Conservation (phyloP, 163 green algal species). For the Volvox carteri region DNA sequence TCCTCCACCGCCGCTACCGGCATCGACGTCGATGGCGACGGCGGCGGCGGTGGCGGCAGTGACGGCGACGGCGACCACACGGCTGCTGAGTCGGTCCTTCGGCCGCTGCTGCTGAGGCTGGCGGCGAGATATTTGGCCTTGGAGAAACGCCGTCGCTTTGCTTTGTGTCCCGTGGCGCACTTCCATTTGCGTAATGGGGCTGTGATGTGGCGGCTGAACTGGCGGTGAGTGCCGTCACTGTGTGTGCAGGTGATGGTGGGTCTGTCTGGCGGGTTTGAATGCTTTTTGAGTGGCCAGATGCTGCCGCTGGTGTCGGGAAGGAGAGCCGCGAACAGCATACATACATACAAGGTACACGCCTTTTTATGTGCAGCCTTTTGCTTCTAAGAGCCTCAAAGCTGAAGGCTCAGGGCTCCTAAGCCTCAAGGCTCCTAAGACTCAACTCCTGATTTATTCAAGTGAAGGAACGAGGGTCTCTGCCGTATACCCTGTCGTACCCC, state of each 20-base stretch:
- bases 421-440: too few species aligned
- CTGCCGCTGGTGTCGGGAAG: too few species aligned
- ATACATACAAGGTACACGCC: too few species aligned
- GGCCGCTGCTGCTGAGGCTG: conserved; percentile 70
- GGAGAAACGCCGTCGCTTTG: conserved; percentile 63
- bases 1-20: background rate
- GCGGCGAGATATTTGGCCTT: conserved; percentile 50
- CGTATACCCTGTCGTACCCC: too few species aligned
- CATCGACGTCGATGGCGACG: background rate
- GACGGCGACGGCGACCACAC: background rate
- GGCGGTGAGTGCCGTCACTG: conserved; percentile 35
- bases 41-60: background rate
- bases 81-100: conserved; percentile 33
- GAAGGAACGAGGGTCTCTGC: too few species aligned
- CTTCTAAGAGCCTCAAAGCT: too few species aligned
- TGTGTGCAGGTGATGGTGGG: background rate
- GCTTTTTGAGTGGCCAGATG: too few species aligned
- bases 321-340: too few species aligned
- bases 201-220: conserved; percentile 66
- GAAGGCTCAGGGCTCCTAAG: too few species aligned
- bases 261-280: background rate
- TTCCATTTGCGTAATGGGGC: conserved; percentile 75
- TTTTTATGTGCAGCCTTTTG: too few species aligned
- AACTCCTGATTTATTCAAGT: too few species aligned
- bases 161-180: conserved; percentile 78